A percentile compares a stretch with the other conserved stretches of the same genome.
phyloP scores from a whole-genome alignment of 345 rosid species.

The Zanthoxylum bungeanum region DNA sequence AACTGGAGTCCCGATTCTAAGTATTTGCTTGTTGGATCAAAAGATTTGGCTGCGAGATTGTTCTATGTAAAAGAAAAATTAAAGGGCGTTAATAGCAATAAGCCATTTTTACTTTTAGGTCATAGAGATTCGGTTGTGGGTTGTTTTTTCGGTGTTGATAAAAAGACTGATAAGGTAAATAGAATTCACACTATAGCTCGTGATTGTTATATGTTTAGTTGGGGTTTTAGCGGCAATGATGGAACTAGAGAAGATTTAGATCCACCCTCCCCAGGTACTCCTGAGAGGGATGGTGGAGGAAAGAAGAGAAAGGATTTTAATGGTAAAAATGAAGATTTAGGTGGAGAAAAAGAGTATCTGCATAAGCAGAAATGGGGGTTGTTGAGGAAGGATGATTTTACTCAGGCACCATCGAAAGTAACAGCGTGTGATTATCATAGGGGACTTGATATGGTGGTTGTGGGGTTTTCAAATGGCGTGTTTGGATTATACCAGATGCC shows the following conservation, averaged over 20 bases:
- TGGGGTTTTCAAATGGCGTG: slow-evolving; percentile 87
- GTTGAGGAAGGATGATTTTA: slow-evolving; percentile 78
- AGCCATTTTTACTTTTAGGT: slow-evolving; percentile 78
- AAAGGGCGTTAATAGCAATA: slow-evolving; percentile 44
- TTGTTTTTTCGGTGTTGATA: slow-evolving; percentile 84
- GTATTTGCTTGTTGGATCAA: slow-evolving; percentile 81
- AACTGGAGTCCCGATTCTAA: slow-evolving; percentile 78
- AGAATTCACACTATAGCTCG: slow-evolving; percentile 67
- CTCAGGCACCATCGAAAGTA: slow-evolving; percentile 64
- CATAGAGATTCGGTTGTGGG: slow-evolving; percentile 87
- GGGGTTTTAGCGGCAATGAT: slow-evolving; percentile 48
- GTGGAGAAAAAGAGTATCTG: slow-evolving; percentile 44
- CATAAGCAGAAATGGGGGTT: slow-evolving; percentile 67
- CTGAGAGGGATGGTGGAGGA: slow-evolving; percentile 46
- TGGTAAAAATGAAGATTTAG: slow-evolving; percentile 33
- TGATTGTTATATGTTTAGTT: slow-evolving; percentile 77
- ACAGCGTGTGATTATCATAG: slow-evolving; percentile 81
- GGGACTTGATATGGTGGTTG: slow-evolving; percentile 81
- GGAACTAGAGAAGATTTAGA: slow-evolving; percentile 30
- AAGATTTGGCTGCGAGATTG: slow-evolving; percentile 77
- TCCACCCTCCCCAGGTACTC: slow-evolving; percentile 66
- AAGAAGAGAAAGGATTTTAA: slow-evolving; percentile 66
- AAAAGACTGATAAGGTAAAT: slow-evolving; percentile 42
- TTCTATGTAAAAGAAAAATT: slow-evolving; percentile 57
- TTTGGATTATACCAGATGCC: slow-evolving; percentile 97